phyloP scores from a whole-genome alignment of 805 yeast species.

The Kuraishia borneana region DNA sequence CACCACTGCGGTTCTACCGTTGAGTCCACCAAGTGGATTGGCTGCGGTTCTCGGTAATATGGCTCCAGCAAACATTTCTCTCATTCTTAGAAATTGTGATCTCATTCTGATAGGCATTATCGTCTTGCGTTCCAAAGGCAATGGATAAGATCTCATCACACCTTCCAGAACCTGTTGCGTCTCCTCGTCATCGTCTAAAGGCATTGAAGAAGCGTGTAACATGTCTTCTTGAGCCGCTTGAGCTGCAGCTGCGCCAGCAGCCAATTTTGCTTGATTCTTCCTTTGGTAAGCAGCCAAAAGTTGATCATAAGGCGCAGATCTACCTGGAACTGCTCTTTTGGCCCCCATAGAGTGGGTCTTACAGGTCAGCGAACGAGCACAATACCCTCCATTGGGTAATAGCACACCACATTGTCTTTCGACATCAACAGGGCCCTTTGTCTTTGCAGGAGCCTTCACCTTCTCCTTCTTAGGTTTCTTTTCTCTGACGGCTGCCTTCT shows the following conservation, averaged over 20 bases:
- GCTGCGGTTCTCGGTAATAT: constrained; percentile 50
- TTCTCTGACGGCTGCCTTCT: constrained; percentile 3
- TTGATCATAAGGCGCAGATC: constrained; percentile 87
- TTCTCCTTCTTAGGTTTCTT: constrained; percentile 3
- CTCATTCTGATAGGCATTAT: constrained; percentile 62
- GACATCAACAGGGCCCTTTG: constrained; percentile 80
- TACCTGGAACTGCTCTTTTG: constrained; percentile 86
- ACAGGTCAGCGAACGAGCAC: constrained; percentile 94
- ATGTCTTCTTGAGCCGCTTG: constrained; percentile 66
- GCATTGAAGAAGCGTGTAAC: constrained; percentile 31
- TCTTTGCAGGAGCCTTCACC: constrained; percentile 28
- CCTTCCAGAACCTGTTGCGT: constrained; percentile 88
- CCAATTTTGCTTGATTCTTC: constrained; percentile 82
- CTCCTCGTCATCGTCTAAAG: constrained; percentile 82
- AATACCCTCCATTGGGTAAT: constrained; percentile 85
- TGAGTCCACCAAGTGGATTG: constrained; percentile 60
- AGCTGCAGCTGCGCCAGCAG: constrained; percentile 71
- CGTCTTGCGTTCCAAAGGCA: constrained; percentile 73
- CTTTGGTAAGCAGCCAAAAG: constrained; percentile 84
- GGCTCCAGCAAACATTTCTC: constrained; percentile 91
- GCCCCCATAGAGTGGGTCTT: constrained; percentile 99
- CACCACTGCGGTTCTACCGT: constrained; percentile 69
- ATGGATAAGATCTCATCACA: constrained; percentile 65
- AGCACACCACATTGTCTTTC: constrained; percentile 95
- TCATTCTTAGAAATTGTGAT: constrained; percentile 68